phyloP scores from a whole-genome alignment of 139 green algal genomes.

The Auxenochlorella pyrenoidosa region DNA sequence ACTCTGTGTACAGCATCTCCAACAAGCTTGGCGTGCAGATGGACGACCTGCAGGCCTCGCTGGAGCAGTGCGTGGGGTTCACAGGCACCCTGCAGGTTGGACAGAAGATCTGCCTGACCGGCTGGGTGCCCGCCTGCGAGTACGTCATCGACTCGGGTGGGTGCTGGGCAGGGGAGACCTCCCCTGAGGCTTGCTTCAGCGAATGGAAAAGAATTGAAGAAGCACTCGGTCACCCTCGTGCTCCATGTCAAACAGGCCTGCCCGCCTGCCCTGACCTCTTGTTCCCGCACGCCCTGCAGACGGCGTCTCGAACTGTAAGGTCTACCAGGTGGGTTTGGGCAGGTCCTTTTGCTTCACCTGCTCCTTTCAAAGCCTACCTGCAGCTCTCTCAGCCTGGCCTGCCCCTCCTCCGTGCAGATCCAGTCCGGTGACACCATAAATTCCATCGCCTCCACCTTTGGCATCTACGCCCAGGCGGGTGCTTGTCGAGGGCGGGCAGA shows the following conservation, averaged over 20 bases:
- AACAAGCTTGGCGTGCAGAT: slow-evolving; percentile 23
- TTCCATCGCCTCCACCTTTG: slow-evolving; percentile 36
- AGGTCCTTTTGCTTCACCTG: no score
- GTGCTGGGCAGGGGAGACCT: background rate
- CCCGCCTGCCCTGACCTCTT: no score
- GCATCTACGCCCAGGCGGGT: slow-evolving; percentile 16
- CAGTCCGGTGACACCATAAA: slow-evolving; percentile 41
- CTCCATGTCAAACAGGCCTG: no score
- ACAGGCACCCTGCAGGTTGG: slow-evolving; percentile 24
- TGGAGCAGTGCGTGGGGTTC: slow-evolving; percentile 37
- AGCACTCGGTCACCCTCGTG: no score
- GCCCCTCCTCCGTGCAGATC: background rate
- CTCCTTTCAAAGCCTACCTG: no score
- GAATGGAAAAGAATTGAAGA: background rate
- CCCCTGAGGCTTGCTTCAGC: background rate
- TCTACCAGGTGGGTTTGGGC: slow-evolving; percentile 4
- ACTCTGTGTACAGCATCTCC: slow-evolving; percentile 28
- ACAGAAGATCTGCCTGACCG: slow-evolving; percentile 38
- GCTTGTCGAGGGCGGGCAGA: background rate
- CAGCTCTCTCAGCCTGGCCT: no score
- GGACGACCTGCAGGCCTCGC: slow-evolving; percentile 23
- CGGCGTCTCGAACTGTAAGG: slow-evolving; percentile 21
- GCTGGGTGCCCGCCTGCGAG: slow-evolving; percentile 28
- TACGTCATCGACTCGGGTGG: slow-evolving; percentile 5
- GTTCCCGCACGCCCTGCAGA: background rate